Percentiles rank a stretch among this genome's conserved stretches.
Conservation (phyloP, 1,284 basidiomycete genomes). For the Trichosporon asahii region DNA sequence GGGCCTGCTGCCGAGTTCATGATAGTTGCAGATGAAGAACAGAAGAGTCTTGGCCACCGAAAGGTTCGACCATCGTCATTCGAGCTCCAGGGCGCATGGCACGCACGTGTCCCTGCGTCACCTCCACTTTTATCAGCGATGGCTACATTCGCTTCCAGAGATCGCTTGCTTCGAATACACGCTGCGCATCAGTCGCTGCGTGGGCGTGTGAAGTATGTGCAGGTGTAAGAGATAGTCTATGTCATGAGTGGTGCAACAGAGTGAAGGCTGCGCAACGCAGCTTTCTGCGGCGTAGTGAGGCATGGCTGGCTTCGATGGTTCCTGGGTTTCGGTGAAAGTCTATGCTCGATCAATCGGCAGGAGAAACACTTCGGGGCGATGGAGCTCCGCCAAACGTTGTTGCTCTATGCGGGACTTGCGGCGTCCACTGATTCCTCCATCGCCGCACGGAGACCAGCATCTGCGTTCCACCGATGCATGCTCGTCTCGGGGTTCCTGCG, state of each 20-base stretch:
- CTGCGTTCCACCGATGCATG: too few species aligned
- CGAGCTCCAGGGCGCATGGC: not conserved
- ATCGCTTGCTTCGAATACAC: not conserved
- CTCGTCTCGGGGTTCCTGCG: too few species aligned
- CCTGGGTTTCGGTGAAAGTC: not conserved
- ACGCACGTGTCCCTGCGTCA: not conserved
- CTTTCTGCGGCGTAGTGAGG: not conserved
- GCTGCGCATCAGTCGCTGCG: not conserved
- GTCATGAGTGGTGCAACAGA: not conserved
- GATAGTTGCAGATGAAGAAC: not conserved
- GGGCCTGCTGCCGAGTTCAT: slow-evolving; percentile 5
- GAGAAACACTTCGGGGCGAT: not conserved
- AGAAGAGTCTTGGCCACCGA: not conserved
- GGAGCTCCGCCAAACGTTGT: not conserved
- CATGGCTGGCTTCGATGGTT: not conserved
- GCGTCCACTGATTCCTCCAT: not conserved
- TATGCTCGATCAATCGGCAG: not conserved
- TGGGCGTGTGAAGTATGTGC: not conserved
- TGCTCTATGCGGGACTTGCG: not conserved
- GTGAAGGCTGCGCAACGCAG: not conserved
- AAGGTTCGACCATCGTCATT: not conserved
- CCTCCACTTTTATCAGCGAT: not conserved
- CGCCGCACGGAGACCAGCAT: too few species aligned
- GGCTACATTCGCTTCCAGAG: too few species aligned
- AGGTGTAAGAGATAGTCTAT: not conserved